Evolutionary conservation across 2,329 filamentous ascomycete species (phyloP).

Genomic region (Cercospora brassicicola): DNA sequence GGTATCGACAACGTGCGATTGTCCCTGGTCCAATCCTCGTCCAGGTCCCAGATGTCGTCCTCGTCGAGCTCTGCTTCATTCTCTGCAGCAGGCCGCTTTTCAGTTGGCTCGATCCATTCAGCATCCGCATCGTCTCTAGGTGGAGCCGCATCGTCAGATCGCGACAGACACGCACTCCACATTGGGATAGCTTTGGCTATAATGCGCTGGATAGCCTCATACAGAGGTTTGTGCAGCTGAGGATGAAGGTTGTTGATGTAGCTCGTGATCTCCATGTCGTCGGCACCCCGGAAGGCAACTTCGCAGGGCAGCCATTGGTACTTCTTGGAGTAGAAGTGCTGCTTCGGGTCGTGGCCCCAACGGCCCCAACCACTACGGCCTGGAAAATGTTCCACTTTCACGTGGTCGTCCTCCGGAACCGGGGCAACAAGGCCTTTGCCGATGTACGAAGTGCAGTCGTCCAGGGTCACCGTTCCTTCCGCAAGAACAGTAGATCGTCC

Average conservation of each 20-base stretch:
- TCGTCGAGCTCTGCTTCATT: conserved; percentile 17
- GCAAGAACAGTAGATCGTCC: conserved; percentile 49
- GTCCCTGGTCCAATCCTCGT: conserved; percentile 13
- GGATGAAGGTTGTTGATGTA: conserved; percentile 40
- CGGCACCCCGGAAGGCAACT: conserved; percentile 21
- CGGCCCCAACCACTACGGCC: background rate
- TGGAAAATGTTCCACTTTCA: conserved; percentile 7
- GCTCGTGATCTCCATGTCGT: conserved; percentile 28
- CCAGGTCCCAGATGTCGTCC: conserved; percentile 12
- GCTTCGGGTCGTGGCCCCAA: background rate
- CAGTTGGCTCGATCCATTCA: conserved; percentile 14
- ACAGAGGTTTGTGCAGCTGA: conserved; percentile 24
- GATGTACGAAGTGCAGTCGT: conserved; percentile 35
- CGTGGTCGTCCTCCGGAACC: conserved; percentile 16
- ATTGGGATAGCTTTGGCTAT: conserved; percentile 32
- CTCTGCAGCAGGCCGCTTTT: conserved; percentile 1
- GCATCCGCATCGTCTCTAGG: conserved; percentile 11
- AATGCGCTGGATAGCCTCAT: conserved; percentile 31
- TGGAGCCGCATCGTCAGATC: conserved; percentile 2
- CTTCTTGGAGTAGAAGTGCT: conserved; percentile 25
- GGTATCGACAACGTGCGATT: conserved; percentile 17
- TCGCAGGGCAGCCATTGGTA: conserved; percentile 39
- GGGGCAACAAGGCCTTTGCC: conserved; percentile 36
- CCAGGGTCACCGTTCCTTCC: conserved; percentile 34
- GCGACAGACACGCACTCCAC: conserved; percentile 30